Percentiles rank a stretch among this genome's conserved stretches.
phyloP scores from a whole-genome alignment of 768 basidiomycete species.

The Tylopilus rubrobrunneus region DNA sequence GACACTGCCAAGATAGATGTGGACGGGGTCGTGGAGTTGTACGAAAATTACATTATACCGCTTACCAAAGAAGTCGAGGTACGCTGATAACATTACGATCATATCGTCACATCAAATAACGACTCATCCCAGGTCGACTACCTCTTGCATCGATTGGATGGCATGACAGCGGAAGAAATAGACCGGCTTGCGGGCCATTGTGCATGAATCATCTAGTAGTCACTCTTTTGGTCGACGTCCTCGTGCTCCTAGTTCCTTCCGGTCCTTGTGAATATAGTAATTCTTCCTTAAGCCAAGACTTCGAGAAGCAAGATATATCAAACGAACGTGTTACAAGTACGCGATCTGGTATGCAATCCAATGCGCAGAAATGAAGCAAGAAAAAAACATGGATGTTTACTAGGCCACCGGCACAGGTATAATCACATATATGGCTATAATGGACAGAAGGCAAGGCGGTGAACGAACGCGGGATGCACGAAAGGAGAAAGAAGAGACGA shows the following conservation, averaged over 20 bases:
- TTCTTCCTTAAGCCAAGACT: background rate
- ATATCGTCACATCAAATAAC: slow-evolving; percentile 1
- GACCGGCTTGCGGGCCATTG: slow-evolving; percentile 45
- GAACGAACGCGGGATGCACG: slow-evolving; percentile 8
- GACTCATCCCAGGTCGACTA: slow-evolving; percentile 80
- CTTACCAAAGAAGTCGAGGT: slow-evolving; percentile 99
- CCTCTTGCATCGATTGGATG: slow-evolving; percentile 85
- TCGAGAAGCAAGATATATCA: slow-evolving; percentile 20
- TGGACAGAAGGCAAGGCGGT: slow-evolving; percentile 1
- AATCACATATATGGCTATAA: slow-evolving; percentile 13
- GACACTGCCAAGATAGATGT: slow-evolving; percentile 76
- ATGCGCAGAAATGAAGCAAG: slow-evolving; percentile 18
- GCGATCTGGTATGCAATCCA: slow-evolving; percentile 21
- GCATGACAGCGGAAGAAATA: slow-evolving; percentile 76
- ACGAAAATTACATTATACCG: slow-evolving; percentile 94
- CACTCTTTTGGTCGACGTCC: background rate
- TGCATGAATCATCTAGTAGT: slow-evolving; percentile 8
- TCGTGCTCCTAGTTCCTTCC: slow-evolving; percentile 3
- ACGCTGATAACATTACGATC: slow-evolving; percentile 20
- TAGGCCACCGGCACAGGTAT: slow-evolving; percentile 16
- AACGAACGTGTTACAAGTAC: slow-evolving; percentile 22
- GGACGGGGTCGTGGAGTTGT: slow-evolving; percentile 88
- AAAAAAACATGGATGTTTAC: slow-evolving; percentile 19
- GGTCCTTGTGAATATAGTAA: slow-evolving; percentile 6
- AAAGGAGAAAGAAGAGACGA: slow-evolving; percentile 8